Percentiles rank a stretch among this genome's conserved stretches.
Evolutionary conservation across 2,329 filamentous ascomycete species (phyloP).

Genomic region (Tolypocladium ovalisporum): DNA sequence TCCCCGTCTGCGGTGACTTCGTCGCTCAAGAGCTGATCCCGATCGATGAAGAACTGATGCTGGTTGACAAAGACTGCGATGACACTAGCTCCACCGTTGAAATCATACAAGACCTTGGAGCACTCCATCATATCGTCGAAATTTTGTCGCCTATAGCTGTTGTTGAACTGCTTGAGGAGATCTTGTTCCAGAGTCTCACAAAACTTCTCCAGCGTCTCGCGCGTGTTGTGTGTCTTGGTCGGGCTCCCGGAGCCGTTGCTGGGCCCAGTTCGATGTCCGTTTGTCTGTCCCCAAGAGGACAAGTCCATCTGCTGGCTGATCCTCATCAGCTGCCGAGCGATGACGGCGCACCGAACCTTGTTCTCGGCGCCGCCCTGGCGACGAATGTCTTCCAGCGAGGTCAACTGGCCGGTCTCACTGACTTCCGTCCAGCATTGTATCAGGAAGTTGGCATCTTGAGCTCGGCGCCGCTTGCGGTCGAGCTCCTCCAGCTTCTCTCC

Average conservation of each 20-base stretch:
- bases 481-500: slow-evolving; percentile 89
- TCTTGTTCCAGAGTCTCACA: slow-evolving; percentile 94
- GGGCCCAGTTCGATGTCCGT: slow-evolving; percentile 40
- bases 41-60: slow-evolving; percentile 97
- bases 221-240: slow-evolving; percentile 51
- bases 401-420: slow-evolving; percentile 76
- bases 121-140: slow-evolving; percentile 98
- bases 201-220: slow-evolving; percentile 92
- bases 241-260: slow-evolving; percentile 30
- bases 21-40: slow-evolving; percentile 81
- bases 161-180: slow-evolving; percentile 89
- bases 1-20: slow-evolving; percentile 67
- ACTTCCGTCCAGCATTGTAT: slow-evolving; percentile 97
- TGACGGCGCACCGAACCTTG: slow-evolving; percentile 88
- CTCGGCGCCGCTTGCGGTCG: slow-evolving; percentile 80
- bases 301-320: slow-evolving; percentile 89
- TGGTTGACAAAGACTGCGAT: slow-evolving; percentile 97
- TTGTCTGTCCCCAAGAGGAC: slow-evolving; percentile 55
- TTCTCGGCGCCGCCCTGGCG: slow-evolving; percentile 78
- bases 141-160: slow-evolving; percentile 89
- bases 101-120: slow-evolving; percentile 85
- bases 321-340: slow-evolving; percentile 83
- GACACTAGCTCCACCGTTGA: slow-evolving; percentile 90
- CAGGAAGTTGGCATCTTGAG: slow-evolving; percentile 86
- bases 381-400: slow-evolving; percentile 79